phyloP scores from a whole-genome alignment of 1,284 basidiomycete species.

The Cryptococcus sp. region DNA sequence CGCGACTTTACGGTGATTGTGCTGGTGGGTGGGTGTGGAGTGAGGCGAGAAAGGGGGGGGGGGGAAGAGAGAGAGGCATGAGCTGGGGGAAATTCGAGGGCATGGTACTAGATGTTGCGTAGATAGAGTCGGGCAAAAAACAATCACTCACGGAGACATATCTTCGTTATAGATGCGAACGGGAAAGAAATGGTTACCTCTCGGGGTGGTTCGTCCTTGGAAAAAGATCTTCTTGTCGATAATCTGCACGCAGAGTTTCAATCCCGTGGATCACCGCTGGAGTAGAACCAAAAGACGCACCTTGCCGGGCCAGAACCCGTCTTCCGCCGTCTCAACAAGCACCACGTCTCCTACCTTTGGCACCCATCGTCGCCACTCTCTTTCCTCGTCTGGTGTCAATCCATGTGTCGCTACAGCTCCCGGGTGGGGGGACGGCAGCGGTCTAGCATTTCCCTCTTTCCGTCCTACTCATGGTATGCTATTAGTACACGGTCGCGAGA shows the following conservation, averaged over 20 bases:
- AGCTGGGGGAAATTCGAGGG: neutral
- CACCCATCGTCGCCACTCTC: conserved; percentile 39
- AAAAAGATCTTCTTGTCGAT: conserved; percentile 44
- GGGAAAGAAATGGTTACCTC: conserved; percentile 44
- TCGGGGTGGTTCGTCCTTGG: conserved; percentile 40
- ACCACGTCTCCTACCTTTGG: conserved; percentile 39
- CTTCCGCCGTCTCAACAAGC: conserved; percentile 34
- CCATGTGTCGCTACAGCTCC: conserved; percentile 28
- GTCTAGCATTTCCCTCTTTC: conserved; percentile 17
- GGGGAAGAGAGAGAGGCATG: conserved; percentile 14
- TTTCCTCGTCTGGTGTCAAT: conserved; percentile 32
- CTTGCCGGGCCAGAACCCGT: conserved; percentile 39
- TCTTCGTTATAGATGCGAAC: conserved; percentile 39
- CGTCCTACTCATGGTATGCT: neutral
- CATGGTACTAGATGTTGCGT: neutral
- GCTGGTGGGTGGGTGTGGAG: conserved; percentile 30
- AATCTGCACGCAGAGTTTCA: conserved; percentile 22
- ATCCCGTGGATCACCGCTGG: neutral
- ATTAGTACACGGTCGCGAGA: neutral
- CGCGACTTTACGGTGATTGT: conserved; percentile 43
- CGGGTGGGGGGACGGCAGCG: conserved; percentile 28
- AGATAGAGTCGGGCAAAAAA: neutral
- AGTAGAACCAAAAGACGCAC: conserved; percentile 9
- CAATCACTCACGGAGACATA: conserved; percentile 33
- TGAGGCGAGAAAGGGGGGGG: too few species aligned